Evolutionary conservation across 495 filamentous ascomycete species (phyloP).

Genomic region (Neurospora sp.): DNA sequence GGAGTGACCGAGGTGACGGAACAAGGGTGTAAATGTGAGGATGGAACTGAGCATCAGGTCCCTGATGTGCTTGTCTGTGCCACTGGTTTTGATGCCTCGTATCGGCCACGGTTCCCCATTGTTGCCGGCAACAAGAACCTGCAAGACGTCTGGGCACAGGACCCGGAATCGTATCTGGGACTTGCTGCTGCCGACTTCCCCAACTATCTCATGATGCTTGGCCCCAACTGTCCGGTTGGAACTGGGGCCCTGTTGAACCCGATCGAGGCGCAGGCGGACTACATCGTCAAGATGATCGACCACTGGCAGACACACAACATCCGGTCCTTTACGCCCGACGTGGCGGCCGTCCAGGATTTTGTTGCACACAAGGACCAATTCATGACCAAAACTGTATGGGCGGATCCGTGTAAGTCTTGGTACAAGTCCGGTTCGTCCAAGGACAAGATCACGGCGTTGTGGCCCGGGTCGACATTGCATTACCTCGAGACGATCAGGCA

Average conservation of each 20-base stretch:
- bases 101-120: conserved; percentile 45
- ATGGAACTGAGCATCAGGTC: neutral
- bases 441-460: conserved; percentile 36
- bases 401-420: conserved; percentile 36
- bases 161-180: conserved; percentile 43
- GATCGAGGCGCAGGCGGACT: conserved; percentile 15
- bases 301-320: conserved; percentile 39
- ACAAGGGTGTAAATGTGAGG: conserved; percentile 31
- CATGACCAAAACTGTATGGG: conserved; percentile 38
- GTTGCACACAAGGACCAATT: conserved; percentile 31
- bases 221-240: conserved; percentile 19
- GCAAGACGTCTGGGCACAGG: conserved; percentile 37
- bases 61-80: conserved; percentile 47
- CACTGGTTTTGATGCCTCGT: conserved; percentile 46
- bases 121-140: conserved; percentile 35
- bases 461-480: neutral
- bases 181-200: conserved; percentile 45
- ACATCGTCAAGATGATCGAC: conserved; percentile 34
- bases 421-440: conserved; percentile 34
- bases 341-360: conserved; percentile 31
- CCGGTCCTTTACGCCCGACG: conserved; percentile 32
- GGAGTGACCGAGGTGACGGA: conserved; percentile 36
- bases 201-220: conserved; percentile 41
- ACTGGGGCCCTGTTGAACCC: conserved; percentile 18
- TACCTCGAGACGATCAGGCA: neutral